phyloP scores from a whole-genome alignment of 2,329 filamentous ascomycete species.

The Cercospora nicotianae region DNA sequence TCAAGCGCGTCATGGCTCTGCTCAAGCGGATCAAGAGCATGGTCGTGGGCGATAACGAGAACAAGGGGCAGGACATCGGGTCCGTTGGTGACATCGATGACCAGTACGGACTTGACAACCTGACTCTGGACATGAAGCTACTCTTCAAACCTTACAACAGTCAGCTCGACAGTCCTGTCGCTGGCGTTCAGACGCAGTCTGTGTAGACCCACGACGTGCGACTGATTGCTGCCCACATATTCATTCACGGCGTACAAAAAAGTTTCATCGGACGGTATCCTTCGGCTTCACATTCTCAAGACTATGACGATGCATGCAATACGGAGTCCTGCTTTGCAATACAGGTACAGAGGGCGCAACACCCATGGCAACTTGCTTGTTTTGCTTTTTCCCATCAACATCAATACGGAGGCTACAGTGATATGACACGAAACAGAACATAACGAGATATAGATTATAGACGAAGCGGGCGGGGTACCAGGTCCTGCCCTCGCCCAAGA shows the following conservation, averaged over 20 bases:
- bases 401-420: slow-evolving; percentile 12
- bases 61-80: slow-evolving; percentile 66
- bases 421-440: slow-evolving; percentile 17
- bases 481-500: slow-evolving; percentile 3
- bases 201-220: slow-evolving; percentile 21
- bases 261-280: neutral
- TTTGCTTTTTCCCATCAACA: slow-evolving; percentile 12
- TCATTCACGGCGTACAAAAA: slow-evolving; percentile 16
- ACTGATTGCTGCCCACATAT: slow-evolving; percentile 6
- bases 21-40: slow-evolving; percentile 62
- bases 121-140: slow-evolving; percentile 70
- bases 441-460: slow-evolving; percentile 19
- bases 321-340: slow-evolving; percentile 9
- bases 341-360: slow-evolving; percentile 6
- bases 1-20: slow-evolving; percentile 60
- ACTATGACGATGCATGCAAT: slow-evolving; percentile 7
- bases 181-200: slow-evolving; percentile 35
- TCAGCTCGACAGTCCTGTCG: slow-evolving; percentile 37
- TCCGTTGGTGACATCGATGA: slow-evolving; percentile 69
- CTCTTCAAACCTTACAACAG: slow-evolving; percentile 62
- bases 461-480: slow-evolving; percentile 6
- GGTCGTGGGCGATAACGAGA: slow-evolving; percentile 63
- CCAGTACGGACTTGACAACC: slow-evolving; percentile 58
- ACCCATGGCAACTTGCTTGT: slow-evolving; percentile 12
- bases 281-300: neutral